Base-by-base conservation (phyloP, 2,329 filamentous ascomycete species). In the Pseudocercospora fijiensis region DNA sequence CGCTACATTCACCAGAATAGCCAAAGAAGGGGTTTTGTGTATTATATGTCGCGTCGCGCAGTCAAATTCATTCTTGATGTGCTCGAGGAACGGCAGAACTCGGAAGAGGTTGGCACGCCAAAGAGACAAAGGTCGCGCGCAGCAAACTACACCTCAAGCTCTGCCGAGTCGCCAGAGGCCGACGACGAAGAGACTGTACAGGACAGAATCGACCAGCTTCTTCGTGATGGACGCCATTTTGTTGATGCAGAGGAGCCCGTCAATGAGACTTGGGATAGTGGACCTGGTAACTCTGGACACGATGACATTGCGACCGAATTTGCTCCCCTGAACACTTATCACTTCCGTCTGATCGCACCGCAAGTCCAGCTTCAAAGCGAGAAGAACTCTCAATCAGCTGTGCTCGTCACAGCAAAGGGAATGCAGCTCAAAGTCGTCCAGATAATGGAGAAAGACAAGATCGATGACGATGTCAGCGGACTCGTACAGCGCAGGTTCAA, bases 11-110 rank as follows among this genome's bases (percentile, higher is more conserved):
- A 99, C 74, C 95, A 99, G 80, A 95, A 96, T 72, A 92, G 93
- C 75, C 96, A 99, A 78, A 86, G 95, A 58, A 88, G 95, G 70
- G 96, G 95, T 58, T 98, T 99, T 74, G 89, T 99, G 28, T 99
- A 99, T 80, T 99, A 99, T 78, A 89, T 98, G 79, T 98, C 96
- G 10, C 87, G 94, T 53, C 88, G 92, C 67, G 96, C 95, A 3
- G 91, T 99, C 74, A 99, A 98, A 74, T 99, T 99, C 75, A 98
- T 99, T 63, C 82, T 98, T 9, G 95, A 99, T 76, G 96, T 99
- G 70, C 91, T 99, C 2, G 93, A 98, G 61, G 95, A 99, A 75
- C 93, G 97, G 76, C 86, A 86, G 69, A 95, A 90, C 76, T 86
- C 87, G 20, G 90, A 90, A 73, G 77, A 61, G 11, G 60, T 30